These are phyloP conservation scores for Porpolomopsis calyptriformis DNA, from an alignment of 768 basidiomycete genomes.

Conservation along the genomic window DNA sequence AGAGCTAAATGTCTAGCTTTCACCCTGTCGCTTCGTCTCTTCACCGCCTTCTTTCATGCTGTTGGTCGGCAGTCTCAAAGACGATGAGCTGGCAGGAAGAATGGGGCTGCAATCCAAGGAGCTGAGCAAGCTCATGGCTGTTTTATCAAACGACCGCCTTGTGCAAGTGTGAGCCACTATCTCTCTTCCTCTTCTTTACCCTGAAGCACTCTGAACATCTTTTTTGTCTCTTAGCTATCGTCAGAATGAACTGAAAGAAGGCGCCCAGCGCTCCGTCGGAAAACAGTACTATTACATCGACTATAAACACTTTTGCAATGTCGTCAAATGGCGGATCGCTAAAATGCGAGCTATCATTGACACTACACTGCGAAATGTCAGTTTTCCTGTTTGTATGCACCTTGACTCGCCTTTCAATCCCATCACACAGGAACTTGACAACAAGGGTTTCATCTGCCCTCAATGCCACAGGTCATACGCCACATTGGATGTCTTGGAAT, in stretches of 20 bases:
- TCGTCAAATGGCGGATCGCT: constrained; percentile 94
- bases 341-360: constrained; percentile 89
- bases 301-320: constrained; percentile 91
- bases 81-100: constrained; percentile 85
- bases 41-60: constrained; percentile 13
- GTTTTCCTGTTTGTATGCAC: constrained; percentile 15
- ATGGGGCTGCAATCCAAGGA: constrained; percentile 87
- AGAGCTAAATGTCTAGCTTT: constrained; percentile 9
- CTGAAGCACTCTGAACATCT: constrained; percentile 1
- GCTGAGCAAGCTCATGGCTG: constrained; percentile 80
- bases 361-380: constrained; percentile 76
- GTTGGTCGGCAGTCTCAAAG: constrained; percentile 57
- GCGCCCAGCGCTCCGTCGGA: constrained; percentile 76
- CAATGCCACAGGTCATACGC: constrained; percentile 77
- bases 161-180: constrained; percentile 55
- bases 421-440: constrained; percentile 74
- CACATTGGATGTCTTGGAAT: constrained; percentile 72
- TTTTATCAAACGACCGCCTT: constrained; percentile 66
- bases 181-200: neutral
- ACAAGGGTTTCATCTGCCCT: constrained; percentile 95
- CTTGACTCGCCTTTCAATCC: neutral
- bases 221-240: constrained; percentile 46
- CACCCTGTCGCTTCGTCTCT: constrained; percentile 15
- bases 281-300: constrained; percentile 96
- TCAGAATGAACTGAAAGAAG: constrained; percentile 86